Evolutionary conservation across 2,329 filamentous ascomycete species (phyloP).

Genomic region (Neofusicoccum parvum): DNA sequence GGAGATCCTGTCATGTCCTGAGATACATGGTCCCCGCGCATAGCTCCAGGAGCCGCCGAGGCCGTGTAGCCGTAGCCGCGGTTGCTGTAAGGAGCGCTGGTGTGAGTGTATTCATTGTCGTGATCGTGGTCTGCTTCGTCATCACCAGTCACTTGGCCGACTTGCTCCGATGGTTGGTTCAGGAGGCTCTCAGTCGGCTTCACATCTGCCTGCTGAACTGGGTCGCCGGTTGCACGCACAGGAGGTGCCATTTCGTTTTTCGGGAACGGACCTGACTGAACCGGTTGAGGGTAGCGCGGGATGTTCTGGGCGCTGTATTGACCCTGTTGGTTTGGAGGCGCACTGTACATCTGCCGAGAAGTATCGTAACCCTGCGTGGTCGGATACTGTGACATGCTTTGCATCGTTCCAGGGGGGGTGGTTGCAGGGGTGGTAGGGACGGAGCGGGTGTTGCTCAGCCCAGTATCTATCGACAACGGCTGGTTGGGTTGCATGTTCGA

Average conservation of each 20-base stretch:
- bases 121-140: conserved; percentile 75
- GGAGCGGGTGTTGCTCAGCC: conserved; percentile 75
- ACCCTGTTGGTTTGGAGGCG: conserved; percentile 65
- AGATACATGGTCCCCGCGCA: conserved; percentile 72
- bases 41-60: conserved; percentile 64
- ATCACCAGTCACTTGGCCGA: conserved; percentile 58
- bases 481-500: conserved; percentile 61
- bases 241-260: conserved; percentile 67
- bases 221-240: conserved; percentile 62
- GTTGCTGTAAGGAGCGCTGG: conserved; percentile 68
- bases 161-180: conserved; percentile 48
- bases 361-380: conserved; percentile 72
- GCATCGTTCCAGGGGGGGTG: conserved; percentile 80
- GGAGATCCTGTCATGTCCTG: conserved; percentile 84
- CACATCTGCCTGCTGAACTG: conserved; percentile 63
- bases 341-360: conserved; percentile 77
- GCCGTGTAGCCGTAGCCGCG: conserved; percentile 78
- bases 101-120: conserved; percentile 84
- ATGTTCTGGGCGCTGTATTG: conserved; percentile 68
- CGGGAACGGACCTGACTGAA: conserved; percentile 64
- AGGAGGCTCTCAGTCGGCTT: conserved; percentile 68
- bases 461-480: conserved; percentile 79
- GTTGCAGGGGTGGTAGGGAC: conserved; percentile 91
- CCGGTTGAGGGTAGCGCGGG: conserved; percentile 62
- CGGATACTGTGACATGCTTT: conserved; percentile 78